A percentile compares a stretch with the other conserved stretches of the same genome.
Evolutionary conservation across 495 filamentous ascomycete species (phyloP).

Genomic region (Aspergillus carlsbadensis): DNA sequence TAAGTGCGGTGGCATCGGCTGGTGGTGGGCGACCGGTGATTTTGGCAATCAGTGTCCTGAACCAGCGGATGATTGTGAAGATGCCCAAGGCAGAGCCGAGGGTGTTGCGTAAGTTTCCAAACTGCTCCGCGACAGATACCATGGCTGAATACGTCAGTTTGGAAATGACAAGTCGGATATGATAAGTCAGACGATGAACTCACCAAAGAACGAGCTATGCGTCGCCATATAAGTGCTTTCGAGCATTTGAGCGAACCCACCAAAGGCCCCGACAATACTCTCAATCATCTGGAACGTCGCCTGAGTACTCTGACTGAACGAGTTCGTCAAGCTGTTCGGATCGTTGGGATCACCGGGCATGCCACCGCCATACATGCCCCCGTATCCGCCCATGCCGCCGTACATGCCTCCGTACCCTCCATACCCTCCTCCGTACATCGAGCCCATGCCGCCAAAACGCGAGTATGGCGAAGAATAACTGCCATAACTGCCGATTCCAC

Average conservation of each 20-base stretch:
- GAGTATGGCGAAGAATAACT: constrained; percentile 65
- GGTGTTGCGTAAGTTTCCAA: constrained; percentile 89
- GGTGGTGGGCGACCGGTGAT: constrained; percentile 91
- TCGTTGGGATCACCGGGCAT: constrained; percentile 74
- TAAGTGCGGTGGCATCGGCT: constrained; percentile 80
- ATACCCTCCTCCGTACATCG: constrained; percentile 50
- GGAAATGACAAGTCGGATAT: too few relatives aligned
- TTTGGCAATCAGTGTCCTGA: constrained; percentile 85
- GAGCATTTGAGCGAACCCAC: constrained; percentile 98
- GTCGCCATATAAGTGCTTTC: constrained; percentile 99
- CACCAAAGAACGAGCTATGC: constrained; percentile 97
- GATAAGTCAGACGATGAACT: constrained; percentile 30
- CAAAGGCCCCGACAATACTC: constrained; percentile 93
- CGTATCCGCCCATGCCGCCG: constrained; percentile 47
- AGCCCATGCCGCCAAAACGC: constrained; percentile 60
- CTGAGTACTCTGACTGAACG: constrained; percentile 87
- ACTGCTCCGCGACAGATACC: constrained; percentile 97
- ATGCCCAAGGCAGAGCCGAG: constrained; percentile 93
- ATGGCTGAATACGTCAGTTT: constrained; percentile 63
- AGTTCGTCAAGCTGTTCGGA: constrained; percentile 85
- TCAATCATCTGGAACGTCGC: constrained; percentile 99
- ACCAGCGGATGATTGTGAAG: constrained; percentile 93
- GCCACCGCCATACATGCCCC: constrained; percentile 51
- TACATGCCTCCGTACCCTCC: constrained; percentile 60
- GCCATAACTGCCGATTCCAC: constrained; percentile 48